Conservation (phyloP, 2,329 filamentous ascomycete genomes). For the Verticillium nubilum region DNA sequence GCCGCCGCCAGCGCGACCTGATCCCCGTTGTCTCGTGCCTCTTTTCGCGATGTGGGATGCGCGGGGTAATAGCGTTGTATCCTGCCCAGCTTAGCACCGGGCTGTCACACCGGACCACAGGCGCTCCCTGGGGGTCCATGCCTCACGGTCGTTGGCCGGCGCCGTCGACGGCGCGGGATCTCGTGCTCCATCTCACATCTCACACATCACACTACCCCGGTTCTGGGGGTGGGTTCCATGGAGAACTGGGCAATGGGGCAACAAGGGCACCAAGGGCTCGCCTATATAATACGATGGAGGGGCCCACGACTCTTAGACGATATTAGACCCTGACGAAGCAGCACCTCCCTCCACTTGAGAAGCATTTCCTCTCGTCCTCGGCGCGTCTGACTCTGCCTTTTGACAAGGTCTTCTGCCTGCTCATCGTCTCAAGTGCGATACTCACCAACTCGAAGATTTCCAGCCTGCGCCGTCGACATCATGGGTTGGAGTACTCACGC, state of each 20-base stretch:
- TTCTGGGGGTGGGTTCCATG: background rate
- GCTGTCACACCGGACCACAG: background rate
- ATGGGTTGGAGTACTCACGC: constrained; percentile 21
- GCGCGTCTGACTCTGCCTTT: background rate
- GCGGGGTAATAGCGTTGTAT: background rate
- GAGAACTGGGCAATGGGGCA: background rate
- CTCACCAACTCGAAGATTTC: background rate
- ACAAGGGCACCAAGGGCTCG: background rate
- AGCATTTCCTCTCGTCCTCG: background rate
- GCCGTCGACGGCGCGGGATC: background rate
- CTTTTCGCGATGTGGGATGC: background rate
- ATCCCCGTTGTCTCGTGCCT: background rate
- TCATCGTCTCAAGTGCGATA: background rate
- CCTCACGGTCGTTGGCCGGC: background rate
- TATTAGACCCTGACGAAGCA: background rate
- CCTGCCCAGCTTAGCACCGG: background rate
- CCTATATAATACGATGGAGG: background rate
- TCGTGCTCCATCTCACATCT: background rate
- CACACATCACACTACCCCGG: background rate
- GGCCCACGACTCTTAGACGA: background rate
- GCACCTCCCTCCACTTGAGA: background rate
- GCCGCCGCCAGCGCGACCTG: background rate
- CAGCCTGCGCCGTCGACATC: background rate
- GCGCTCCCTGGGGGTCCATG: background rate
- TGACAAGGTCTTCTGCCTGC: background rate